A percentile compares a stretch with the other conserved stretches of the same genome.
phyloP scores from a whole-genome alignment of 176 grass and related monocot genomes.

The Oryza glaberrima region DNA sequence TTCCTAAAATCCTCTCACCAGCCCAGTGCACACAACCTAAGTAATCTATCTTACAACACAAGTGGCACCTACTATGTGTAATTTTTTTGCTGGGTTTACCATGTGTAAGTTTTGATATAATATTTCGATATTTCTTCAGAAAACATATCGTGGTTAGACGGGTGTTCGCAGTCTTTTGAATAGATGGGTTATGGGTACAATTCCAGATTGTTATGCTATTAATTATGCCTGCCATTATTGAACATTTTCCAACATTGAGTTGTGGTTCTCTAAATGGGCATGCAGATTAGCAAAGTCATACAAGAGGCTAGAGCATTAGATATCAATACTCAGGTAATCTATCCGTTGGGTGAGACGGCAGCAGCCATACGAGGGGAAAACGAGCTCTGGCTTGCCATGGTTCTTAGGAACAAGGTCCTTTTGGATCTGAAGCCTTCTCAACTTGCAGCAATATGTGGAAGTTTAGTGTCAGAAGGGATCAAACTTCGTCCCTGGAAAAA shows the following conservation, averaged over 20 bases:
- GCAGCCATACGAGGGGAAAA: slow-evolving; percentile 94
- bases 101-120: slow-evolving; percentile 4
- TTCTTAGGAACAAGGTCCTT: slow-evolving; percentile 88
- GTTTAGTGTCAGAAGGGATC: slow-evolving; percentile 98
- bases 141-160: neutral
- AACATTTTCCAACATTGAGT: slow-evolving; percentile 30
- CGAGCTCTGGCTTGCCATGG: slow-evolving; percentile 94
- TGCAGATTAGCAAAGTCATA: slow-evolving; percentile 96
- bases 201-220: slow-evolving; percentile 22
- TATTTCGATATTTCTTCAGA: neutral
- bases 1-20: neutral
- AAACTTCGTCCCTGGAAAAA: slow-evolving; percentile 94
- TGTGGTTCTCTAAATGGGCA: slow-evolving; percentile 27
- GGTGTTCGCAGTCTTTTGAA: neutral
- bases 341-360: slow-evolving; percentile 95
- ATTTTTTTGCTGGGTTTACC: too few relatives aligned
- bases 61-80: neutral
- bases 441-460: slow-evolving; percentile 93
- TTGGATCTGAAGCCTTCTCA: slow-evolving; percentile 91
- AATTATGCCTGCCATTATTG: neutral
- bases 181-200: neutral
- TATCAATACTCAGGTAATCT: slow-evolving; percentile 85
- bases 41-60: neutral
- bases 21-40: neutral
- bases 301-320: slow-evolving; percentile 92